Conservation (phyloP, 2,329 filamentous ascomycete species). For the Stachybotrys chlorohalonatus region DNA sequence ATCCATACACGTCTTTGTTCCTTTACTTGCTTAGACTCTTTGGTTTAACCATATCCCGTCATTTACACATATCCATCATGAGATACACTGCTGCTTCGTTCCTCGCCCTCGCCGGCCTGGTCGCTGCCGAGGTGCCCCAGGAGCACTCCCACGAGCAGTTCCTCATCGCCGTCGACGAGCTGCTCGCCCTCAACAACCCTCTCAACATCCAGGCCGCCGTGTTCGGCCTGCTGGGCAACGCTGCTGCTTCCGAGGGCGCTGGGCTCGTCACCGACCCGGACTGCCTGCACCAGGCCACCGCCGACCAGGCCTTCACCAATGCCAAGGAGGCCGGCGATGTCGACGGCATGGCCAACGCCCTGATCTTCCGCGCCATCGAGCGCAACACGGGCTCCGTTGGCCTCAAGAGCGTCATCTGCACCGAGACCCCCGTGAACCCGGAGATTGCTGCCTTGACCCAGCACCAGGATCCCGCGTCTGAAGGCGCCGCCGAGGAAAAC, state of each 20-base stretch:
- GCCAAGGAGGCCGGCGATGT: constrained; percentile 43
- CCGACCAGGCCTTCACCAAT: constrained; percentile 52
- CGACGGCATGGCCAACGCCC: constrained; percentile 42
- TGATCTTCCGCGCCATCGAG: constrained; percentile 47
- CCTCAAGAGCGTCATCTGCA: constrained; percentile 42
- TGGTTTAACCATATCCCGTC: neutral
- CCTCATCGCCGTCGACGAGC: constrained; percentile 31
- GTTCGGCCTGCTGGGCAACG: constrained; percentile 36
- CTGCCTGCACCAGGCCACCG: constrained; percentile 38
- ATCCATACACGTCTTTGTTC: neutral
- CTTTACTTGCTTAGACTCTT: neutral
- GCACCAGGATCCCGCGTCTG: constrained; percentile 59
- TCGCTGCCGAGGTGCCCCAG: constrained; percentile 36
- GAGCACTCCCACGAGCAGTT: constrained; percentile 46
- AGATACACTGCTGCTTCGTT: neutral
- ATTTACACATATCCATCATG: neutral
- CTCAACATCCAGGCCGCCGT: constrained; percentile 41
- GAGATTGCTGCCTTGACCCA: constrained; percentile 56
- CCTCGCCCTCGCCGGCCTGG: neutral
- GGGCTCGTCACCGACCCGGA: constrained; percentile 34
- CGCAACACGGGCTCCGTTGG: constrained; percentile 31
- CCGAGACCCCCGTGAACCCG: constrained; percentile 48
- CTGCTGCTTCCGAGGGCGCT: constrained; percentile 29
- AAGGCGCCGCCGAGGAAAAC: constrained; percentile 46
- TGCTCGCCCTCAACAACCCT: constrained; percentile 39